Percentiles rank a stretch among this genome's conserved stretches.
Conservation (phyloP, 2,329 filamentous ascomycete species). For the Aureobasidium sp. region DNA sequence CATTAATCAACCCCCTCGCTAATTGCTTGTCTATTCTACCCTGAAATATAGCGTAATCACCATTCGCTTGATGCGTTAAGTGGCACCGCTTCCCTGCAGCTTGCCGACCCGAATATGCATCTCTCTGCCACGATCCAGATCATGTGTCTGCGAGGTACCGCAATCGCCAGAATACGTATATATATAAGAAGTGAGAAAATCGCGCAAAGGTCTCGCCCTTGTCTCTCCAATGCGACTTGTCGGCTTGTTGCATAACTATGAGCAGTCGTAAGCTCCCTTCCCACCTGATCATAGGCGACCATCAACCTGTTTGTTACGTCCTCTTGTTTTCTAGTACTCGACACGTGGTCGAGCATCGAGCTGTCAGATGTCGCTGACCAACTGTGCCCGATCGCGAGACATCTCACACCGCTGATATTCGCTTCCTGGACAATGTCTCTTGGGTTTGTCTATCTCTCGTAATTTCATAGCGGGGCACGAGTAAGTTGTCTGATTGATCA, state of each 20-base stretch:
- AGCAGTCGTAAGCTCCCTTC: not conserved
- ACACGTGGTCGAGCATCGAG: not conserved
- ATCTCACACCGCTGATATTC: not conserved
- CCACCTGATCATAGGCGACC: not conserved
- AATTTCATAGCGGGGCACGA: no score
- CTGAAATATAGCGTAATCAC: not conserved
- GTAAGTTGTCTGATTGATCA: not conserved
- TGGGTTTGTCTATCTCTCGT: not conserved
- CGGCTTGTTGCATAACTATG: not conserved
- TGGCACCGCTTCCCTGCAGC: not conserved
- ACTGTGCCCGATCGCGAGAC: not conserved
- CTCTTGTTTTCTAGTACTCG: not conserved
- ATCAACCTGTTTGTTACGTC: not conserved
- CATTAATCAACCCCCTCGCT: not conserved
- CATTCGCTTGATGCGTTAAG: not conserved
- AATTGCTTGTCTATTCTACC: not conserved
- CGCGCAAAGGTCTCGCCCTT: not conserved
- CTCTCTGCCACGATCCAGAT: not conserved
- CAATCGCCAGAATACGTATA: not conserved
- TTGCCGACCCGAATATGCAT: conserved; percentile 4
- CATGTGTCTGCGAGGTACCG: not conserved
- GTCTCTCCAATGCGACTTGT: not conserved
- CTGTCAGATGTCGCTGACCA: not conserved
- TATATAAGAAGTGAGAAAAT: conserved; percentile 1
- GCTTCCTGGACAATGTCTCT: not conserved